A percentile compares a stretch with the other conserved stretches of the same genome.
Conservation (phyloP, 441 rosid species). For the Mallotus japonicus region DNA sequence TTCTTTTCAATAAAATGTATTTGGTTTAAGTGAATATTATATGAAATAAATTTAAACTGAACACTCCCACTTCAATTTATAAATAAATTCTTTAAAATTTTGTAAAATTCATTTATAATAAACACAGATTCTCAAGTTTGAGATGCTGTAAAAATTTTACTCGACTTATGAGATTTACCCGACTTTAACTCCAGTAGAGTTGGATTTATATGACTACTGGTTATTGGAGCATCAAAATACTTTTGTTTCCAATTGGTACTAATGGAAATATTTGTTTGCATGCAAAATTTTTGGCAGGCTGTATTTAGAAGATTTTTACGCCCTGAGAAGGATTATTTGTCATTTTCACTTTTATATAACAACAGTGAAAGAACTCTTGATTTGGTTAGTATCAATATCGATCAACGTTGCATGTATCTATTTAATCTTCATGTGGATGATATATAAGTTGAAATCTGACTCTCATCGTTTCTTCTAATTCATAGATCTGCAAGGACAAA, state of each 20-base stretch:
- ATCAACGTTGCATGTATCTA: not conserved
- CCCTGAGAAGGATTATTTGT: conserved; percentile 85
- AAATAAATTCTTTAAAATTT: too few species aligned
- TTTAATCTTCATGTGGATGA: not conserved
- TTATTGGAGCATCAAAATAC: too few species aligned
- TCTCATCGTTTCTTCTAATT: conserved; percentile 15
- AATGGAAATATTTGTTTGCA: conserved; percentile 14
- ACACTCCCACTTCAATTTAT: too few species aligned
- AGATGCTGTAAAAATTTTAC: too few species aligned
- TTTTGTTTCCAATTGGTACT: not conserved
- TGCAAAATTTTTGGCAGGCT: conserved; percentile 41
- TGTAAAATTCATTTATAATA: too few species aligned
- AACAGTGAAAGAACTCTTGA: conserved; percentile 87
- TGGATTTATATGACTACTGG: too few species aligned
- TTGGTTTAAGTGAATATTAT: too few species aligned
- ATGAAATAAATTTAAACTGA: too few species aligned
- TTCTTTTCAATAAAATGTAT: too few species aligned
- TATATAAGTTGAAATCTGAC: conserved; percentile 21
- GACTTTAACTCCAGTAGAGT: too few species aligned
- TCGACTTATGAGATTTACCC: too few species aligned
- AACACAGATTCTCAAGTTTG: too few species aligned
- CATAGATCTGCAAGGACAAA: conserved; percentile 88
- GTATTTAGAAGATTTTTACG: conserved; percentile 84
- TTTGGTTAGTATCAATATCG: conserved; percentile 56
- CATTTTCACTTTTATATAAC: conserved; percentile 84